Percentiles rank a stretch among this genome's conserved stretches.
phyloP scores from a whole-genome alignment of 768 basidiomycete genomes.

The Trametes sanguinea region DNA sequence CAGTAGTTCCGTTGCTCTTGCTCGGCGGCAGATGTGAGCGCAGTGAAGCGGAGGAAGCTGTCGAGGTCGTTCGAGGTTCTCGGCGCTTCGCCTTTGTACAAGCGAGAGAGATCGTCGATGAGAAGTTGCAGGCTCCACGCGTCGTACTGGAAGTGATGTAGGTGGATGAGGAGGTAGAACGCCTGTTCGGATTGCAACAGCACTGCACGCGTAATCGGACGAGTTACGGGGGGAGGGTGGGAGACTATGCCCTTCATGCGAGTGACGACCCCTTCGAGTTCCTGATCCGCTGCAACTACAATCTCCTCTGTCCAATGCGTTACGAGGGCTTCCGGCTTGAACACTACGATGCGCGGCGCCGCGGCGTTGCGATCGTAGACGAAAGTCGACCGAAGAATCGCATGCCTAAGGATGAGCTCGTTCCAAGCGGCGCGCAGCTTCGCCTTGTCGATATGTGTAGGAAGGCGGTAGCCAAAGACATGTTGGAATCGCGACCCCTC shows the following conservation, averaged over 20 bases:
- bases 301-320: slow-evolving; percentile 9
- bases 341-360: slow-evolving; percentile 31
- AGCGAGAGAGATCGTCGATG: slow-evolving; percentile 39
- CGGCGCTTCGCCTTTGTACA: slow-evolving; percentile 35
- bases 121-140: slow-evolving; percentile 48
- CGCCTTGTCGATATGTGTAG: slow-evolving; percentile 31
- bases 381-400: slow-evolving; percentile 48
- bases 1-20: slow-evolving; percentile 38
- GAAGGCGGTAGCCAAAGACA: slow-evolving; percentile 44
- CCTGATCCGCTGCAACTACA: slow-evolving; percentile 2
- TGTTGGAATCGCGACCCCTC: slow-evolving; percentile 44
- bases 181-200: slow-evolving; percentile 20
- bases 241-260: slow-evolving; percentile 30
- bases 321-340: slow-evolving; percentile 23
- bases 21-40: not conserved
- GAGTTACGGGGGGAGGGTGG: slow-evolving; percentile 25
- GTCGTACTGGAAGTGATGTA: slow-evolving; percentile 55
- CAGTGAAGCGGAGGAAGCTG: slow-evolving; percentile 12
- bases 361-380: slow-evolving; percentile 25
- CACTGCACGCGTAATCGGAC: slow-evolving; percentile 28
- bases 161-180: slow-evolving; percentile 34
- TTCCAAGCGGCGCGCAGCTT: slow-evolving; percentile 41
- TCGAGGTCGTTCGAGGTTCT: slow-evolving; percentile 19
- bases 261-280: slow-evolving; percentile 10
- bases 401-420: slow-evolving; percentile 36